Evolutionary conservation across 345 rosid species (phyloP), one percentile per base, ranked within the genome.

Genomic region (Trapa incisa): DNA sequence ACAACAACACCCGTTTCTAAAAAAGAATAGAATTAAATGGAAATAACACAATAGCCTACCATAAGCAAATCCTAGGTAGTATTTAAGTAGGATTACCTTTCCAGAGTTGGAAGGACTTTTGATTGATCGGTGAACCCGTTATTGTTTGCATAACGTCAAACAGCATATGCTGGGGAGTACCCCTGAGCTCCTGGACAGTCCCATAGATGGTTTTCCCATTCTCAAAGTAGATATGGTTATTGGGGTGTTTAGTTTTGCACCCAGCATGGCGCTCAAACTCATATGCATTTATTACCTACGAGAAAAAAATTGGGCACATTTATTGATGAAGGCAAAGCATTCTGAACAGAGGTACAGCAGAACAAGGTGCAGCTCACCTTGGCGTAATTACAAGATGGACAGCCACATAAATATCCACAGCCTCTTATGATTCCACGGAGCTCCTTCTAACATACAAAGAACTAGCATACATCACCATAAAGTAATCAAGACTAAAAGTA

Each of bases 241-340:
- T 92, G 1, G 98, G 98, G 80, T 92, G 98, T 74, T 92, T 89
- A 60, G 98, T 89, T 73, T 92, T 92, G 83, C 91, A 87, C 68
- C 86, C 83, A 42, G 98, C 96, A 58, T 92, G 98, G 47, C 91
- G 89, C 80, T 89, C 98, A 69, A 92, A 87, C 74, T 87, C 98
- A 68, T 86, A 92, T 1, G 96, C 96, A 77, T 92, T 92, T 13
- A 92, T 83, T 76, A 85, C 89, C 96, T 92, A 73, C 52, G n/a
- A 45, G 17, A 77, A 66, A 64, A 50, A 33, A 29, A 13, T 32
- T 16, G 13, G 69, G 29, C 29, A 22, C 48, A 45, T n/a, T 65
- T 65, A 43, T 1, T 5, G 37, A 58, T 32, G 16, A 32, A 58
- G 1, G 13, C 38, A 32, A 11, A 29, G 63, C 37, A 32, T 32